Percentiles rank a stretch among this genome's conserved stretches.
Conservation (phyloP, 495 filamentous ascomycete species). For the Aspergillus leporis region DNA sequence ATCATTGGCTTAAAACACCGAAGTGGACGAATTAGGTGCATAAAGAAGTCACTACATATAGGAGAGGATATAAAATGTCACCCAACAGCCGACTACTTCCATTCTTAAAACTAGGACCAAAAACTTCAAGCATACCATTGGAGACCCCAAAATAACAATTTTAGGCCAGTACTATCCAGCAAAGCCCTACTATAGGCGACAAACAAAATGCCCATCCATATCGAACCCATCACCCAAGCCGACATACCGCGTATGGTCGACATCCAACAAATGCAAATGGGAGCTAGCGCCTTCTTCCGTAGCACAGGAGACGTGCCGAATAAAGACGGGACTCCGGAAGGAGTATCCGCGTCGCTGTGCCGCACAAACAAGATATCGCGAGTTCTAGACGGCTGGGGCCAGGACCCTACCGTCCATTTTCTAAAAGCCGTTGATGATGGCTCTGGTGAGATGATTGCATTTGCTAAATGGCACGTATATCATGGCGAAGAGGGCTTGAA, state of each 20-base stretch:
- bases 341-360: background rate
- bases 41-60: background rate
- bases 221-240: slow-evolving; percentile 5
- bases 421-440: background rate
- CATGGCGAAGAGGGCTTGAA: background rate
- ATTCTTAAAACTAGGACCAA: too few relatives aligned
- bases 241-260: slow-evolving; percentile 1
- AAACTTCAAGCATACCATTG: too few relatives aligned
- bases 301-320: slow-evolving; percentile 1
- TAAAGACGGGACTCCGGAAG: background rate
- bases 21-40: background rate
- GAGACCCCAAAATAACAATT: too few relatives aligned
- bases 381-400: background rate
- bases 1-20: background rate
- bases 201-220: background rate
- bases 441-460: background rate
- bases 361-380: background rate
- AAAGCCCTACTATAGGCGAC: background rate
- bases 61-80: background rate
- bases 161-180: background rate
- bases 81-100: too few relatives aligned
- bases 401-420: background rate
- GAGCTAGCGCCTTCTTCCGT: background rate
- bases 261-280: background rate
- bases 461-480: slow-evolving; percentile 3